These are phyloP conservation scores for Tuber microsphaerosporum DNA, from an alignment of 495 filamentous ascomycete genomes.

Conservation along the genomic window DNA sequence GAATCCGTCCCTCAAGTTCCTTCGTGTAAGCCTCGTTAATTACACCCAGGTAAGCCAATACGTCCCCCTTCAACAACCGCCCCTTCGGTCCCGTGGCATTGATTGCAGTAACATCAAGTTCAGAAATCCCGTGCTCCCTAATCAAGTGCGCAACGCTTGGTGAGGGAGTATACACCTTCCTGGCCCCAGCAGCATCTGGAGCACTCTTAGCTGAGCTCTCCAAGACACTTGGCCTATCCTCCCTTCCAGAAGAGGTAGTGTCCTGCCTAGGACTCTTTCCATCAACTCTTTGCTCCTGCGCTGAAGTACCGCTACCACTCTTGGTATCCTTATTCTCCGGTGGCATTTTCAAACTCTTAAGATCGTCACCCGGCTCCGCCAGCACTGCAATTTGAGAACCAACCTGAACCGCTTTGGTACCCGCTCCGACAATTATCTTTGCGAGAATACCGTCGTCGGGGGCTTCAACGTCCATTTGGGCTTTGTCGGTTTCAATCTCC, in stretches of 20 bases:
- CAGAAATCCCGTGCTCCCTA: constrained; percentile 63
- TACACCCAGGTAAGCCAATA: constrained; percentile 77
- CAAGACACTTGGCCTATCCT: constrained; percentile 9
- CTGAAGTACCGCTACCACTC: constrained; percentile 27
- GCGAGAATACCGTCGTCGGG: constrained; percentile 72
- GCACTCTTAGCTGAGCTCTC: constrained; percentile 26
- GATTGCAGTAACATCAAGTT: constrained; percentile 68
- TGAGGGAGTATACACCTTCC: constrained; percentile 36
- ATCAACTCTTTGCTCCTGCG: constrained; percentile 44
- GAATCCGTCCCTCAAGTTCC: constrained; percentile 60
- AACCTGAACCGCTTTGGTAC: constrained; percentile 63
- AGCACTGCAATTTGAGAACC: constrained; percentile 68
- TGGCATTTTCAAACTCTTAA: constrained; percentile 61
- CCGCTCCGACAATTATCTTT: constrained; percentile 62
- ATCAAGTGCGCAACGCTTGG: constrained; percentile 80
- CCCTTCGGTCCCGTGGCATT: constrained; percentile 80
- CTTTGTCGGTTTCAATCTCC: constrained; percentile 84
- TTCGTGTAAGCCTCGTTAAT: constrained; percentile 63
- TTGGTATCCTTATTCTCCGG: constrained; percentile 47
- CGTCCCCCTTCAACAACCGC: constrained; percentile 88
- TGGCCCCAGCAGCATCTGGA: constrained; percentile 31
- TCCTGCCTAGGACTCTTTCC: constrained; percentile 35
- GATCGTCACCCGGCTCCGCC: constrained; percentile 68
- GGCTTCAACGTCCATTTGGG: constrained; percentile 83
- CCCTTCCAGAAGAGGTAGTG: constrained; percentile 13